Conservation (phyloP, 2,329 filamentous ascomycete species). For the Paecilomyces fulvus region DNA sequence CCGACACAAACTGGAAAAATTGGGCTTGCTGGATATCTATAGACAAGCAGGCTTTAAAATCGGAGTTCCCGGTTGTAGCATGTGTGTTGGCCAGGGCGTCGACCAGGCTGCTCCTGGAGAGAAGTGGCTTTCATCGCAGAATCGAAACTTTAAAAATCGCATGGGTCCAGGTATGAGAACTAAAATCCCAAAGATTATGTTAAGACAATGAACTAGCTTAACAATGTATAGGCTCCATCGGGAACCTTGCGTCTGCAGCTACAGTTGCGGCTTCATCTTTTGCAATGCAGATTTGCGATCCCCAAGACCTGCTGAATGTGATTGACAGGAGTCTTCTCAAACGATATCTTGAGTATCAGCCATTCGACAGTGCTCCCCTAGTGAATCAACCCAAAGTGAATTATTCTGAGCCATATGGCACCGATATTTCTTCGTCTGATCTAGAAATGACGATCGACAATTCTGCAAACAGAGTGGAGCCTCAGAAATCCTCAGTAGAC, state of each 20-base stretch:
- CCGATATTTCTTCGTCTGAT: no score
- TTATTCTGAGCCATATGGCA: no score
- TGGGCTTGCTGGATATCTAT: slow-evolving; percentile 31
- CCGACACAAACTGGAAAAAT: slow-evolving; percentile 23
- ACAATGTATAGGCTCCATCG: slow-evolving; percentile 29
- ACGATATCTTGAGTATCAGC: background rate
- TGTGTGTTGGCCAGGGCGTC: slow-evolving; percentile 37
- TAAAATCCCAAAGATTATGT: background rate
- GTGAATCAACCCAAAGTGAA: no score
- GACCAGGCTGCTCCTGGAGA: slow-evolving; percentile 35
- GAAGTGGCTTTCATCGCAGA: slow-evolving; percentile 39
- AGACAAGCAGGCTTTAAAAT: slow-evolving; percentile 34
- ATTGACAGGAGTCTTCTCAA: slow-evolving; percentile 21
- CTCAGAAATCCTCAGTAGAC: background rate
- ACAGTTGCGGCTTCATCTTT: slow-evolving; percentile 42
- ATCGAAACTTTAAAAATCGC: slow-evolving; percentile 40
- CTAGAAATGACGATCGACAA: no score
- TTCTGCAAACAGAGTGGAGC: background rate
- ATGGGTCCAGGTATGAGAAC: slow-evolving; percentile 32
- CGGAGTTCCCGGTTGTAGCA: slow-evolving; percentile 36
- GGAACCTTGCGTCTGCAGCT: slow-evolving; percentile 38
- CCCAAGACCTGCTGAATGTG: slow-evolving; percentile 13
- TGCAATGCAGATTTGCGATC: slow-evolving; percentile 36
- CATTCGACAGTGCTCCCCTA: background rate
- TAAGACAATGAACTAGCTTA: background rate